Evolutionary conservation across 2,329 filamentous ascomycete species (phyloP).

Genomic region (Biscogniauxia marginata): DNA sequence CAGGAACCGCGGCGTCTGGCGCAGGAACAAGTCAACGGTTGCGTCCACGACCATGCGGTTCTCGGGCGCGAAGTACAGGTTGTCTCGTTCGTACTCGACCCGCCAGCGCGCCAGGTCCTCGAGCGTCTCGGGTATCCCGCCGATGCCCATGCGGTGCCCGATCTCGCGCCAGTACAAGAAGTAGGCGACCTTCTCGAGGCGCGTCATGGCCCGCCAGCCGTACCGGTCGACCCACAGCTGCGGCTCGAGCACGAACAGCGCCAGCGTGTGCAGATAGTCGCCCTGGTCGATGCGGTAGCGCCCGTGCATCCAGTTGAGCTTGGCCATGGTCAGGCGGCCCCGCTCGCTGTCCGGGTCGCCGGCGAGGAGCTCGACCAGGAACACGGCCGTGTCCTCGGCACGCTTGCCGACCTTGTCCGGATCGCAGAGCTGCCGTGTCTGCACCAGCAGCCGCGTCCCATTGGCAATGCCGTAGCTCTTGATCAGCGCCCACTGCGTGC

Average conservation of each 20-base stretch:
- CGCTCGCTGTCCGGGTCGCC: slow-evolving; percentile 20
- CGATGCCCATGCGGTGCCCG: slow-evolving; percentile 25
- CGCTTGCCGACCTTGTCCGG: slow-evolving; percentile 19
- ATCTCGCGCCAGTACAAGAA: slow-evolving; percentile 26
- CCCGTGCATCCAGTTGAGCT: slow-evolving; percentile 25
- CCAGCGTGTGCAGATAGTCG: slow-evolving; percentile 26
- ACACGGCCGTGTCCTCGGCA: slow-evolving; percentile 23
- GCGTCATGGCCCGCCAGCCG: slow-evolving; percentile 23
- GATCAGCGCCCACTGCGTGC: slow-evolving; percentile 22
- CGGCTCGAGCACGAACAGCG: slow-evolving; percentile 27
- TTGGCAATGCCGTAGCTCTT: slow-evolving; percentile 24
- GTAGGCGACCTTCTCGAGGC: slow-evolving; percentile 22
- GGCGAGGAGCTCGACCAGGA: slow-evolving; percentile 21
- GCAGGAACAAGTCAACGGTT: slow-evolving; percentile 21
- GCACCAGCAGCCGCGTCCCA: slow-evolving; percentile 21
- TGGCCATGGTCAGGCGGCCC: slow-evolving; percentile 13
- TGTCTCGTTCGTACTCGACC: slow-evolving; percentile 16
- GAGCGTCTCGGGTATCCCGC: slow-evolving; percentile 20
- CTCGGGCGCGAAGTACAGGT: slow-evolving; percentile 23
- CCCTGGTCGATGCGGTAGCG: slow-evolving; percentile 18
- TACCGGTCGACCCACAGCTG: slow-evolving; percentile 24
- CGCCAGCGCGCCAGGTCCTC: slow-evolving; percentile 23
- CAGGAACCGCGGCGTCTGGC: slow-evolving; percentile 14
- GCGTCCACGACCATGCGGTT: slow-evolving; percentile 23
- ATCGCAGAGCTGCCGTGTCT: slow-evolving; percentile 22